Percentiles rank a stretch among this genome's conserved stretches.
Evolutionary conservation across 345 rosid genomes (phyloP).

Genomic region (Populus nigra): DNA sequence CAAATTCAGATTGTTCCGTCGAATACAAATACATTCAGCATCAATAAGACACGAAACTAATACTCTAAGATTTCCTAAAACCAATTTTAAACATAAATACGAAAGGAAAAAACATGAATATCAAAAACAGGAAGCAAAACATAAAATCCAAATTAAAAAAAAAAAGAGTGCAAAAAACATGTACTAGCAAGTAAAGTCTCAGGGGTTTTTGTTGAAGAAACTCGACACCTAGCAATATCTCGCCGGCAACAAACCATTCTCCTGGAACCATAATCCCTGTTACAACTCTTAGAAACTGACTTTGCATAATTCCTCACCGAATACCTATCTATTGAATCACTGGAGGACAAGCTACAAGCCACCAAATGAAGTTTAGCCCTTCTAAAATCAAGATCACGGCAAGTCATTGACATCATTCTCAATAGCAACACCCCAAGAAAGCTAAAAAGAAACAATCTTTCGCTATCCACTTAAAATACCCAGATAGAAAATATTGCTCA

Average conservation of each 20-base stretch:
- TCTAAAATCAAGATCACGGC: constrained; percentile 52
- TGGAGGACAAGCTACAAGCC: constrained; percentile 59
- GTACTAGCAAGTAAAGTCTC: constrained; percentile 57
- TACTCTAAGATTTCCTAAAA: no score
- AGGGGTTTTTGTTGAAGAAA: constrained; percentile 58
- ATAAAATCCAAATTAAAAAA: not conserved
- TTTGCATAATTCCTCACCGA: constrained; percentile 32
- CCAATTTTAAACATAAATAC: no score
- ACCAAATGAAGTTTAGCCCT: constrained; percentile 55
- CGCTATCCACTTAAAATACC: no score
- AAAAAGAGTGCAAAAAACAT: not conserved
- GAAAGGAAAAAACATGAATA: not conserved
- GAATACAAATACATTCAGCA: no score
- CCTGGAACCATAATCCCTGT: constrained; percentile 31
- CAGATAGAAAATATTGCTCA: no score
- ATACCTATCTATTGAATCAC: constrained; percentile 45
- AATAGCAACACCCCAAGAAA: no score
- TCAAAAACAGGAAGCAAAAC: not conserved
- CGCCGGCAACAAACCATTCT: constrained; percentile 49
- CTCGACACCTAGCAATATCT: constrained; percentile 44
- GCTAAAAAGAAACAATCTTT: no score
- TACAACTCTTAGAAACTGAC: constrained; percentile 32
- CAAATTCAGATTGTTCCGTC: no score
- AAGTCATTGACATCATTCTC: no score
- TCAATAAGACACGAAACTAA: no score